Evolutionary conservation across 768 basidiomycete species (phyloP), one percentile per base, ranked within the genome.

Genomic region (Lentinula lateritia): DNA sequence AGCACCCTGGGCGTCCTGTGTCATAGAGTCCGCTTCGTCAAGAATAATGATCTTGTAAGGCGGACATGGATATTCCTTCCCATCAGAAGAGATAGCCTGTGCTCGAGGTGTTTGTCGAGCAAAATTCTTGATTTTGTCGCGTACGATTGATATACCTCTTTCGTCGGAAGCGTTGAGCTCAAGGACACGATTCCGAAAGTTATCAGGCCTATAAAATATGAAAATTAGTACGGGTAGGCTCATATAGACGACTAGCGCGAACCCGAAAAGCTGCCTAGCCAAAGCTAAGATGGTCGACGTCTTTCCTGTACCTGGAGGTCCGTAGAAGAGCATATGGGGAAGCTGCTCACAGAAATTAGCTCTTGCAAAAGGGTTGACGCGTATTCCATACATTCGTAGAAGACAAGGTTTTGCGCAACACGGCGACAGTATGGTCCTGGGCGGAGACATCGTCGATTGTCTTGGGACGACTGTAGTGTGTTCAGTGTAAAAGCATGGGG

Each of bases 21-120:
- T 99, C 97, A 99, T 99, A 5, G 94, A 96, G 73, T 99, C 97
- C 20, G 97, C 97, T 75, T 99, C 97, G 68, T 99, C 97, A 28
- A 99, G 84, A 64, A 99, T 98, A 70, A 99, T 90, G 65, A 99
- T 96, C 72, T 99, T 99, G 80, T 93, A 99, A 0, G 97, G 97
- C 13, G 97, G 97, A 71, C 92, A 96, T 48, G 95, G 96, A 70
- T 98, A 98, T 46, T 79, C 82, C 69, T 90, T 90, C 23, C 87
- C 87, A 64, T 92, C 89, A 0, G 88, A 88, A n/a, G 88, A 77
- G 9, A 78, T 73, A 13, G 82, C 72, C 70, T 90, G 85, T n/a
- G 90, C 91, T 62, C 90, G 84, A 39, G 92, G 92, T 23, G 92
- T 93, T 72, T 94, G 92, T 50, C 91, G 87, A 13, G 97, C 97